phyloP scores from a whole-genome alignment of 2,329 filamentous ascomycete genomes.

The Neobulgaria alba region DNA sequence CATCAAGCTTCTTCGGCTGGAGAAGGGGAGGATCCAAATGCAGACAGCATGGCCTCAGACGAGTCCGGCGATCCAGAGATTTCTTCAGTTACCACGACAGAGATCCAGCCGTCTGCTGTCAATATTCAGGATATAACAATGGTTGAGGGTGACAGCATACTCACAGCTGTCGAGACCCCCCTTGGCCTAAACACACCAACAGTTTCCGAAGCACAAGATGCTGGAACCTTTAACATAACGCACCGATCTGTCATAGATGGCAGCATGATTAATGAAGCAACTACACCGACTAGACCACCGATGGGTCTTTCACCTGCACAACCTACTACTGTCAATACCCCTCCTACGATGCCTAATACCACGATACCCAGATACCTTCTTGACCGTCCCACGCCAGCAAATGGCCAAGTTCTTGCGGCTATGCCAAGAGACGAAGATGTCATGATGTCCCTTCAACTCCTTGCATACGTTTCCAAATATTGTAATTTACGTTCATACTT shows the following conservation, averaged over 20 bases:
- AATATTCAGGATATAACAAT: slow-evolving; percentile 76
- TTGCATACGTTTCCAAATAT: slow-evolving; percentile 98
- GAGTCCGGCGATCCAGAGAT: slow-evolving; percentile 69
- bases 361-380: slow-evolving; percentile 73
- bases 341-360: slow-evolving; percentile 65
- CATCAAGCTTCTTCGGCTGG: slow-evolving; percentile 83
- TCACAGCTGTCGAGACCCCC: slow-evolving; percentile 60
- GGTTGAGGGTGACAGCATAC: slow-evolving; percentile 68
- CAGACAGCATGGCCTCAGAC: slow-evolving; percentile 75
- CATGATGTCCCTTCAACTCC: slow-evolving; percentile 90
- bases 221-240: slow-evolving; percentile 88
- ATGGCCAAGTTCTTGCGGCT: slow-evolving; percentile 69
- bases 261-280: slow-evolving; percentile 66
- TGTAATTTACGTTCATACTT: slow-evolving; percentile 95
- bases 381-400: slow-evolving; percentile 57
- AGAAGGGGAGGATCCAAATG: slow-evolving; percentile 78
- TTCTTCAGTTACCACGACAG: slow-evolving; percentile 61
- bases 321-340: slow-evolving; percentile 53
- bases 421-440: slow-evolving; percentile 98
- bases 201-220: slow-evolving; percentile 73
- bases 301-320: slow-evolving; percentile 63
- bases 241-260: slow-evolving; percentile 78
- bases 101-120: slow-evolving; percentile 66
- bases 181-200: slow-evolving; percentile 70
- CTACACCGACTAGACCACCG: slow-evolving; percentile 56